Percentiles rank a stretch among this genome's conserved stretches.
Conservation (phyloP, 805 yeast genomes). For the Suhomyces sp. region DNA sequence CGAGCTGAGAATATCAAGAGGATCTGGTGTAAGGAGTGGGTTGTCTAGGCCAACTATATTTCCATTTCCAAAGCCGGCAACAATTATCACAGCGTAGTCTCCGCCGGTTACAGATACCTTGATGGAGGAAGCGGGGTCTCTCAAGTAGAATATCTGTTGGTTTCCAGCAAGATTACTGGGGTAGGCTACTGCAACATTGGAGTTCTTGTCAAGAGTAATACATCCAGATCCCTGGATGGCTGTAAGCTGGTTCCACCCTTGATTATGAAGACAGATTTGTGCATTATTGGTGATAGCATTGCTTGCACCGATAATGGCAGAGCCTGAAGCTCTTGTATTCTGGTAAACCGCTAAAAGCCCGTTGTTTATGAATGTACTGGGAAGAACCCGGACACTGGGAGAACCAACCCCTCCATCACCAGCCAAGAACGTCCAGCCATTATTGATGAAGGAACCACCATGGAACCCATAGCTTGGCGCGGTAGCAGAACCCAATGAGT, state of each 20-base stretch:
- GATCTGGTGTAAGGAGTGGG: no score
- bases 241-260: conserved; percentile 15
- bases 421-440: conserved; percentile 17
- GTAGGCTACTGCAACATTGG: no score
- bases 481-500: conserved; percentile 12
- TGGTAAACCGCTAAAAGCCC: conserved; percentile 15
- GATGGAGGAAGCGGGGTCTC: no score
- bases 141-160: no score
- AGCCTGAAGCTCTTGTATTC: conserved; percentile 8
- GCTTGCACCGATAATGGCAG: conserved; percentile 13
- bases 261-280: conserved; percentile 16
- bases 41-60: no score
- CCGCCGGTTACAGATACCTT: no score
- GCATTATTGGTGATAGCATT: conserved; percentile 14
- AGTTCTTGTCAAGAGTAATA: no score
- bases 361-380: conserved; percentile 12
- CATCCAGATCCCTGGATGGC: conserved; percentile 21
- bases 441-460: conserved; percentile 13
- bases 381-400: conserved; percentile 13
- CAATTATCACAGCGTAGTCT: no score
- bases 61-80: no score
- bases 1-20: no score
- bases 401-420: conserved; percentile 11
- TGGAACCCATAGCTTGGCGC: conserved; percentile 14
- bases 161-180: no score